Evolutionary conservation across 192 early-diverging fungal species (phyloP).

Genomic region (Backusella sp.): DNA sequence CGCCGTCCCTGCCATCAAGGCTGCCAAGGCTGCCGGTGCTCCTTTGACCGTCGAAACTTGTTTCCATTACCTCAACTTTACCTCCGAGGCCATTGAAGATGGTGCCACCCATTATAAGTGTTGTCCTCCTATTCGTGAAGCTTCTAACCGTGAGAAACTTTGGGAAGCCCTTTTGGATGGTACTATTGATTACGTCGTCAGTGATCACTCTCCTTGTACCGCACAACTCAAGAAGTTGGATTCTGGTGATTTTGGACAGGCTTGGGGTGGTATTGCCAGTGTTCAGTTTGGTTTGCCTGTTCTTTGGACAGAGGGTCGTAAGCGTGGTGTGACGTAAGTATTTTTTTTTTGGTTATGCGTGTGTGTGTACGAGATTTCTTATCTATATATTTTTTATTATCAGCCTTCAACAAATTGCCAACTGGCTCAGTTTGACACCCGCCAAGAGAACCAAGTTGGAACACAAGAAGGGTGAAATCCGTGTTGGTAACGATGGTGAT

Average conservation of each 20-base stretch:
- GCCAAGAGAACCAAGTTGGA: slow-evolving; percentile 59
- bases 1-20: slow-evolving; percentile 69
- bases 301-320: slow-evolving; percentile 73
- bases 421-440: slow-evolving; percentile 65
- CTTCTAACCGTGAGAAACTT: slow-evolving; percentile 62
- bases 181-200: slow-evolving; percentile 79
- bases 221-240: slow-evolving; percentile 72
- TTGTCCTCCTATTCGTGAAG: slow-evolving; percentile 78
- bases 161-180: slow-evolving; percentile 78
- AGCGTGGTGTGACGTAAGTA: slow-evolving; percentile 57
- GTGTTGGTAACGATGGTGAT: slow-evolving; percentile 73
- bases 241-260: slow-evolving; percentile 70
- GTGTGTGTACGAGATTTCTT: neutral
- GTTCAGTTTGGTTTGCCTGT: slow-evolving; percentile 79
- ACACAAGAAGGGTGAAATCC: slow-evolving; percentile 67
- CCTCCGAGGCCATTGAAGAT: slow-evolving; percentile 62
- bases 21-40: slow-evolving; percentile 66
- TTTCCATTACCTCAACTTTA: slow-evolving; percentile 77
- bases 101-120: slow-evolving; percentile 83
- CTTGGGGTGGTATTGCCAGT: slow-evolving; percentile 82
- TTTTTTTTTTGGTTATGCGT: neutral
- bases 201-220: slow-evolving; percentile 82
- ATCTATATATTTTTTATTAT: slow-evolving; percentile 1
- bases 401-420: slow-evolving; percentile 30
- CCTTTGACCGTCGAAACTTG: slow-evolving; percentile 81